Conservation (phyloP, 176 grass and related monocot genomes). For the Puccinellia tenuiflora region DNA sequence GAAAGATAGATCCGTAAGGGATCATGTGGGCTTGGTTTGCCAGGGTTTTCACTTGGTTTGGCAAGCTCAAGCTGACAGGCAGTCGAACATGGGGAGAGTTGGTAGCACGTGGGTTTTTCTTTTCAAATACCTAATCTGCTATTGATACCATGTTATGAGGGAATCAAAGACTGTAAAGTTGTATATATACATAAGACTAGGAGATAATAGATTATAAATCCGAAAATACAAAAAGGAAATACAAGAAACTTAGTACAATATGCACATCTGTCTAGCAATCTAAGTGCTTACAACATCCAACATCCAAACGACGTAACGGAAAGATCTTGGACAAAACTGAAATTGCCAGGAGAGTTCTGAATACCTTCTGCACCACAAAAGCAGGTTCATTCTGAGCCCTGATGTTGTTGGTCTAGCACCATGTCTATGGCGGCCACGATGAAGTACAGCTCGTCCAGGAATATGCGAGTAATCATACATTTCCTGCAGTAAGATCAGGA, state of each 20-base stretch:
- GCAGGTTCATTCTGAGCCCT: constrained; percentile 89
- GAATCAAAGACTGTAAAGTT: not conserved
- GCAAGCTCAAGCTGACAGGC: not conserved
- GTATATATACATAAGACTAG: not conserved
- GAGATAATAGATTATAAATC: not conserved
- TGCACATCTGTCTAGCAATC: not conserved
- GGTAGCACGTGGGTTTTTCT: not conserved
- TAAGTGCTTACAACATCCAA: not conserved
- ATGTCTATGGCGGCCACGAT: constrained; percentile 90
- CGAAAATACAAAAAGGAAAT: not conserved
- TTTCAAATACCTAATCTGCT: not conserved
- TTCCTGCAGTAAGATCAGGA: constrained; percentile 51
- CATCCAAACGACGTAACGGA: not conserved
- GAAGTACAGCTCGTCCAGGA: constrained; percentile 79
- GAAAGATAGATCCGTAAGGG: too few species aligned
- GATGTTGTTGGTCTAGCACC: constrained; percentile 79
- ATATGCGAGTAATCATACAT: constrained; percentile 84
- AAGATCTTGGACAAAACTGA: not conserved
- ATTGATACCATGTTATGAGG: not conserved
- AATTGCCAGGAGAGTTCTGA: constrained; percentile 10
- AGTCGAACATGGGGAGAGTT: not conserved
- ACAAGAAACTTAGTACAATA: not conserved
- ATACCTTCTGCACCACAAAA: constrained; percentile 98
- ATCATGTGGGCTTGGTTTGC: too few species aligned
- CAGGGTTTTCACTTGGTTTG: too few species aligned